phyloP scores from a whole-genome alignment of 805 yeast species.

The Candida berthetii region DNA sequence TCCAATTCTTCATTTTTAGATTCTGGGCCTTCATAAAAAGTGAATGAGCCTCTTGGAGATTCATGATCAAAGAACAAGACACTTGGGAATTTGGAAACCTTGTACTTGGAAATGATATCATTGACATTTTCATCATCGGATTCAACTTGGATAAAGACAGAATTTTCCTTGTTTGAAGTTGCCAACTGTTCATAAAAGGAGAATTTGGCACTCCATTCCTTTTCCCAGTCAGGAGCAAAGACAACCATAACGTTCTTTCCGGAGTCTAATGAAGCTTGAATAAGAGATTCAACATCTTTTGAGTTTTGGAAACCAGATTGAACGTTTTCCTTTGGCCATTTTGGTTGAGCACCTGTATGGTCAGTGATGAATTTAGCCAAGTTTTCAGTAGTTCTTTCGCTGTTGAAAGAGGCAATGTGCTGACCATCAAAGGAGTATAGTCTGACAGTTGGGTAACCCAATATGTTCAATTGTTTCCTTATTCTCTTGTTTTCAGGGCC shows the following conservation, averaged over 20 bases:
- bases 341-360: slow-evolving; percentile 27
- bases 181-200: slow-evolving; percentile 27
- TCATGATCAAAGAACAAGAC: slow-evolving; percentile 16
- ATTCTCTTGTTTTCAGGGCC: slow-evolving; percentile 28
- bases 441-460: slow-evolving; percentile 43
- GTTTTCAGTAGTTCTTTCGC: slow-evolving; percentile 23
- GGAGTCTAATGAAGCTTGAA: slow-evolving; percentile 1
- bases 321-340: slow-evolving; percentile 21
- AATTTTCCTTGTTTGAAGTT: slow-evolving; percentile 7
- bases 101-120: slow-evolving; percentile 19
- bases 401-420: slow-evolving; percentile 28
- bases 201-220: slow-evolving; percentile 24
- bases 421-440: slow-evolving; percentile 37
- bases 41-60: neutral
- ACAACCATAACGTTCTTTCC: slow-evolving; percentile 21
- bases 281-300: slow-evolving; percentile 7
- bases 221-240: slow-evolving; percentile 31
- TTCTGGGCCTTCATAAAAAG: neutral
- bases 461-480: slow-evolving; percentile 31
- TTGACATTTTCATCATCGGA: slow-evolving; percentile 20
- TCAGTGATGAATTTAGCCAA: slow-evolving; percentile 25
- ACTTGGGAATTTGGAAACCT: slow-evolving; percentile 25
- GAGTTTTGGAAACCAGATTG: slow-evolving; percentile 5
- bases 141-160: slow-evolving; percentile 27
- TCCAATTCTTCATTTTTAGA: neutral